Conservation (phyloP, 148 eudicot species). For the Cornus kousa region DNA sequence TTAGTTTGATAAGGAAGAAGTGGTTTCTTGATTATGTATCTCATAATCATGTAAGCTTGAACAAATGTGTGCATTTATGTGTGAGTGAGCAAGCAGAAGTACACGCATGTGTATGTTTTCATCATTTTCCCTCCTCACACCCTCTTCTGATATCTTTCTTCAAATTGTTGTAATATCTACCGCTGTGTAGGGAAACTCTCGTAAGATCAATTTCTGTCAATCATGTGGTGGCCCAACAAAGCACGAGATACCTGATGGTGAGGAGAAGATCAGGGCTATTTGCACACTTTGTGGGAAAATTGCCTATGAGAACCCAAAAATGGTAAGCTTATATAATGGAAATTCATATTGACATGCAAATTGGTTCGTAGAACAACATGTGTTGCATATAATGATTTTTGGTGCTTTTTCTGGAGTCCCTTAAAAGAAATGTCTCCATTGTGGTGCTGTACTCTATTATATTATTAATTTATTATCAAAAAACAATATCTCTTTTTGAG, state of each 20-base stretch:
- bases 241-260: constrained; percentile 94
- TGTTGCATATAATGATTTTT: background rate
- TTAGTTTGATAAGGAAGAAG: background rate
- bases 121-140: background rate
- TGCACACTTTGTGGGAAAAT: constrained; percentile 89
- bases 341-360: background rate
- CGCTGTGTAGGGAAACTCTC: constrained; percentile 51
- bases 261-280: constrained; percentile 81
- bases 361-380: background rate
- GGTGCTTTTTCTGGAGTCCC: background rate
- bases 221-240: constrained; percentile 85
- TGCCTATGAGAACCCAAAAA: constrained; percentile 92
- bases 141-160: background rate
- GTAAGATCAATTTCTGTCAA: constrained; percentile 86
- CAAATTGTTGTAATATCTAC: constrained; percentile 1
- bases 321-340: constrained; percentile 43
- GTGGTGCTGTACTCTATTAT: background rate
- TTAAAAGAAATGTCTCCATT: background rate
- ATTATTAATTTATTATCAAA: too few species aligned
- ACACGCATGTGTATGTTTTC: background rate
- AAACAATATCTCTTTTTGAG: too few species aligned
- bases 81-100: background rate
- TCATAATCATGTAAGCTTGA: background rate
- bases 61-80: background rate
- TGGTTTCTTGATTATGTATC: background rate